A percentile compares a stretch with the other conserved stretches of the same genome.
Conservation (phyloP, 805 yeast genomes). For the Teunomyces atbi region DNA sequence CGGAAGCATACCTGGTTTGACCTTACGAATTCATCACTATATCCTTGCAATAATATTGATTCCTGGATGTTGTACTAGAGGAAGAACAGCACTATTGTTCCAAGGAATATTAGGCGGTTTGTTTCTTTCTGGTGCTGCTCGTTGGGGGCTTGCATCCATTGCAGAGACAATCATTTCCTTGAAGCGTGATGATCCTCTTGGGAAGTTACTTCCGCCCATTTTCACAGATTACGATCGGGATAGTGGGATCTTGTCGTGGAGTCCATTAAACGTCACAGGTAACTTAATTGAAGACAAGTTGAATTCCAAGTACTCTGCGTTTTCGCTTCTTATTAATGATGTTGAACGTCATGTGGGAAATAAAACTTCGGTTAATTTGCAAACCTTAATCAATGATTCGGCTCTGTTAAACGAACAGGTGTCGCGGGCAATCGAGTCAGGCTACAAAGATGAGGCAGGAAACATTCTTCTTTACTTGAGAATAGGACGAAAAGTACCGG, state of each 20-base stretch:
- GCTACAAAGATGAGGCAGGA: slow-evolving; percentile 23
- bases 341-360: slow-evolving; percentile 69
- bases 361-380: slow-evolving; percentile 39
- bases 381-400: slow-evolving; percentile 18
- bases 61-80: slow-evolving; percentile 81
- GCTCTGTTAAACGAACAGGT: slow-evolving; percentile 24
- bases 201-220: slow-evolving; percentile 50
- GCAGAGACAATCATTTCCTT: slow-evolving; percentile 71
- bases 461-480: slow-evolving; percentile 50
- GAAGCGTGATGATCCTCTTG: slow-evolving; percentile 72
- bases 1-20: slow-evolving; percentile 59
- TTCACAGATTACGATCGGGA: slow-evolving; percentile 32
- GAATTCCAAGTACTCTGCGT: slow-evolving; percentile 42
- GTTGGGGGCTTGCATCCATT: slow-evolving; percentile 93
- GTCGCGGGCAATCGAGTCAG: slow-evolving; percentile 25
- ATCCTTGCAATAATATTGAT: slow-evolving; percentile 72
- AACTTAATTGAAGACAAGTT: slow-evolving; percentile 14
- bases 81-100: slow-evolving; percentile 65
- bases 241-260: slow-evolving; percentile 41
- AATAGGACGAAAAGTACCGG: slow-evolving; percentile 50
- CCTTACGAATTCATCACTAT: slow-evolving; percentile 75
- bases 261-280: slow-evolving; percentile 6
- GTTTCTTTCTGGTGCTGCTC: slow-evolving; percentile 75
- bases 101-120: slow-evolving; percentile 86
- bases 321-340: slow-evolving; percentile 73